phyloP scores from a whole-genome alignment of 116 monocot genomes.

The Phalaenopsis hybrid region DNA sequence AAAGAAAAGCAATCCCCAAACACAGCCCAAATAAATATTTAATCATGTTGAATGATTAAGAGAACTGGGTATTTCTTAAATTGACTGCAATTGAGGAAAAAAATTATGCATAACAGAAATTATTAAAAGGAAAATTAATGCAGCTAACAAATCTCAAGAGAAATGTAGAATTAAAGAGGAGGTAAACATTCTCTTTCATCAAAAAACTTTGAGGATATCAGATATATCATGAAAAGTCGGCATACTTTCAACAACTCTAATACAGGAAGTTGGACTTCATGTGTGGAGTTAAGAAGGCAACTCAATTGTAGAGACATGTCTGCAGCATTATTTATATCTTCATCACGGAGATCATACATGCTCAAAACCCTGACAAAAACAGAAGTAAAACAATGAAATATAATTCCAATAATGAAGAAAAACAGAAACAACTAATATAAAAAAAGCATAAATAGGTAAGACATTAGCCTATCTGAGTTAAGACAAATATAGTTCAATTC shows the following conservation, averaged over 20 bases:
- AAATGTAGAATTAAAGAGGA: background rate
- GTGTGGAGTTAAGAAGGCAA: constrained; percentile 4
- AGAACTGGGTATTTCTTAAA: background rate
- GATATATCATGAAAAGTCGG: background rate
- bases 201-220: background rate
- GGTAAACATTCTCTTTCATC: background rate
- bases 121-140: background rate
- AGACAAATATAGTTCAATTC: background rate
- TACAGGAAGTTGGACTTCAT: constrained; percentile 65
- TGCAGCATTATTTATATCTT: constrained; percentile 44
- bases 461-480: background rate
- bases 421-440: background rate
- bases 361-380: constrained; percentile 52
- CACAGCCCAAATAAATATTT: background rate
- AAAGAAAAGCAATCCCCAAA: background rate
- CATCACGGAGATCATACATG: constrained; percentile 71
- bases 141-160: background rate
- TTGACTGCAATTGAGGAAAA: background rate
- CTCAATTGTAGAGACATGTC: constrained; percentile 19
- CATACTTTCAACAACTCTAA: constrained; percentile 84
- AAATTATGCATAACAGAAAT: background rate
- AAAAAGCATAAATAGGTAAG: background rate
- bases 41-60: background rate
- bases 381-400: background rate
- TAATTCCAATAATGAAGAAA: background rate